Evolutionary conservation across 2,329 filamentous ascomycete species (phyloP), one percentile per base, ranked within the genome.

Genomic region (Arthrobotrys pseudoclavata): DNA sequence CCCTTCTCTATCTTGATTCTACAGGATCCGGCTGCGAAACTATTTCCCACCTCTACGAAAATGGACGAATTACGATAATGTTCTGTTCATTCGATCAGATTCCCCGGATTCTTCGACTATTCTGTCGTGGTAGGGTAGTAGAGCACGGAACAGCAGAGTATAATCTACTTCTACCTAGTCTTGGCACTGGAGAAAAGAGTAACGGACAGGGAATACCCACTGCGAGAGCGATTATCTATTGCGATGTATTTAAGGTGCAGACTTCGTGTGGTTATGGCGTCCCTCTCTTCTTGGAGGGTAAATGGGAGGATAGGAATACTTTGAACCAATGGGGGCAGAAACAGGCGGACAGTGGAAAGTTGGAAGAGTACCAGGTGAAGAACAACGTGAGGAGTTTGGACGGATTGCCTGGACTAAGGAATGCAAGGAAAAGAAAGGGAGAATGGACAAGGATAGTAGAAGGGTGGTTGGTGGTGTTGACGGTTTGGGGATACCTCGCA

Each of bases 1-100:
- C 75, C 18, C 47, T 79, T 12, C 53, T 74, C 34, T 94, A 94
- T 82, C 86, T 93, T 69, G 92, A 94, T 82, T 88, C 90, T 76
- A 93, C 90, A 0, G 92, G 92, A 31, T 92, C 90, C 34, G 92
- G 92, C 24, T 90, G 87, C 81, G 92, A 95, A 84, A 94, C 92
- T 2, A 90, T 94, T 76, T 86, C 89, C 3, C 92, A 94, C 81
- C 84, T 92, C 10, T 90, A 92, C 82, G 92, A 95, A 82, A 94
- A 94, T 81, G 91, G 90, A 31, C 88, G 92, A 15, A 87, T 92
- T 18, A 93, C 91, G 4, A 84, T 94, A 81, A 90, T 93, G 87
- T 93, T 94, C 84, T 91, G 88, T 82, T 89, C 88, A 22, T 92
- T 91, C 79, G 88, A 87, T 0, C 80, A 84, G 3, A 82, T 84